Base-by-base conservation (phyloP, 148 eudicot genomes). In the Amaranthus cruentus region DNA sequence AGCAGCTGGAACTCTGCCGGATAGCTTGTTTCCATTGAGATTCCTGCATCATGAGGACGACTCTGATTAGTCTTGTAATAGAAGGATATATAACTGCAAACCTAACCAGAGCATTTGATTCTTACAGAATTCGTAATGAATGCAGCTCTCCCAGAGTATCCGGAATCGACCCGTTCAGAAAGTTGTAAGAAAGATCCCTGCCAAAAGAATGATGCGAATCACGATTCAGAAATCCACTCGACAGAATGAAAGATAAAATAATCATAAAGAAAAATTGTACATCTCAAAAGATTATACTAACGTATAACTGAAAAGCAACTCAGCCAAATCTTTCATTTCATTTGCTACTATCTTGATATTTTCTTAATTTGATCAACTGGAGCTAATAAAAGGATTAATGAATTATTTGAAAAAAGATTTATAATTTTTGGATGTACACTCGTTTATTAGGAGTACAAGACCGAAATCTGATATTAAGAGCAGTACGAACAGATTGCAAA, bases 131-230 rank as follows among this genome's bases (percentile, higher is more conserved):
- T 38, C 80, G 76, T 62, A 96, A 78, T 12, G 88, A 83, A 46
- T 88, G 81, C 70, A 96, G 70, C 74, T 88, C 89, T 81, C 99
- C 99, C 62, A 96, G 74, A 76, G 84, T 90, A 70, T 87, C 96
- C 7, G 99, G 99, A 77, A 96, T 85, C n/a, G 99, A 90, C 52
- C 97, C 96, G 65, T 92, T 96, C 68, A 96, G 82, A 67, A 80
- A 86, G 81, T 96, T 96, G 86, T 86, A 92, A 18, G 99, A 96
- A 52, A 96, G 90, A 81, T 96, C 99, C 89, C 99, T 93, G 94
- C 74, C 70, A 80, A 75, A 56, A 76, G 46, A 51, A 68, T 4
- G 3, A 14, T 3, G 21, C 15, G 47, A 4, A 13, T 42, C 56
- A 50, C 11, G 5, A 15, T 51, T 51, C 60, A 63, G 75, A 13